Conservation (phyloP, 2,329 filamentous ascomycete genomes). For the Phialophora macrospora region DNA sequence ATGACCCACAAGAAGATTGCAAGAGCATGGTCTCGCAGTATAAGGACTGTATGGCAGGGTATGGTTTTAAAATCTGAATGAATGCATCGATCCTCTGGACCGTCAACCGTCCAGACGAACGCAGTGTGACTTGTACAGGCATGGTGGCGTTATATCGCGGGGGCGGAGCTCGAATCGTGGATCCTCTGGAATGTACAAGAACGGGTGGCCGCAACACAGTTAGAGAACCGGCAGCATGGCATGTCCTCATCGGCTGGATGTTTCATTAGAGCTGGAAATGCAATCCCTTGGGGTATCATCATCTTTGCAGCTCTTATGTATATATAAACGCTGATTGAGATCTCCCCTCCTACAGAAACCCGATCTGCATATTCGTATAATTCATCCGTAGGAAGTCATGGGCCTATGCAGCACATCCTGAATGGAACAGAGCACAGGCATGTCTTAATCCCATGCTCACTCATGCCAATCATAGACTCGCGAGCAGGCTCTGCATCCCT, state of each 20-base stretch:
- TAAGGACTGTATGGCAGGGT: constrained; percentile 88
- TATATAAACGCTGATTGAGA: not conserved
- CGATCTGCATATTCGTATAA: not conserved
- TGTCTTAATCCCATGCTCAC: not conserved
- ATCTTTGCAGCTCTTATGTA: not conserved
- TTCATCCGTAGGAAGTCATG: not conserved
- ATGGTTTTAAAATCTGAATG: constrained; percentile 72
- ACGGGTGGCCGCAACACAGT: not conserved
- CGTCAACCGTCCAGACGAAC: not conserved
- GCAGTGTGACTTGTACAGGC: not conserved
- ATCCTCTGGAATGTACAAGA: not conserved
- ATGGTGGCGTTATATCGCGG: constrained; percentile 10
- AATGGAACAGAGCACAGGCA: not conserved
- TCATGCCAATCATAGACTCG: not conserved
- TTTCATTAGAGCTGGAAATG: not conserved
- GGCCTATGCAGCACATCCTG: not conserved
- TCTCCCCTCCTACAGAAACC: not conserved
- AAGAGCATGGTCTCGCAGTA: constrained; percentile 82
- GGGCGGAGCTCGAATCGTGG: not conserved
- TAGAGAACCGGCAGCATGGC: not conserved
- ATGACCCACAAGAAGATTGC: constrained; percentile 84
- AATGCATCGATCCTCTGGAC: not conserved
- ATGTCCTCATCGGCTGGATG: not conserved
- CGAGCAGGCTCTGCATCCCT: constrained; percentile 82
- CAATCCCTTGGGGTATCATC: constrained; percentile 4